Evolutionary conservation across 2,329 filamentous ascomycete species (phyloP), one percentile per base, ranked within the genome.

Genomic region (Colletotrichum sp.): DNA sequence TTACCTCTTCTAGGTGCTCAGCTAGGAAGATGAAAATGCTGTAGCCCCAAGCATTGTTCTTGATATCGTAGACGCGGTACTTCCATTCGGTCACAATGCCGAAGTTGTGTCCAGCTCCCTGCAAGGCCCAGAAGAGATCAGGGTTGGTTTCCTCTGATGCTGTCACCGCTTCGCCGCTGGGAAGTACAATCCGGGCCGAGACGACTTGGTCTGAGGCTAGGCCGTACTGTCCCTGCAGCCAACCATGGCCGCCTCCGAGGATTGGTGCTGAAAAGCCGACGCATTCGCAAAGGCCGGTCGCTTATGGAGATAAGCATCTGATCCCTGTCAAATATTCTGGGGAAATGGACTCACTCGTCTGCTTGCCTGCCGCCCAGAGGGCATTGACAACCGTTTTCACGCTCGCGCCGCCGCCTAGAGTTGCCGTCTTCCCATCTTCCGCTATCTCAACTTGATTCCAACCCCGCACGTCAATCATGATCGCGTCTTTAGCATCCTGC

Each of bases 51-150:
- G 82, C 22, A 78, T 79, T 11, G 52, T 78, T 67, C 77, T 78
- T 66, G 32, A 80, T 28, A n/a, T 68, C 75, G 36, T 72, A 82
- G 28, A 81, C 80, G 77, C 85, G 84, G 19, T 79, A 57, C 75
- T 81, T 84, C 30, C 87, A 80, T 75, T 83, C 86, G 79, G 88
- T 80, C 36, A 90, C 84, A 66, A 90, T 86, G 57, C 88, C 88
- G 77, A 90, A 86, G 77, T 90, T 90, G 19, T 85, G 87, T 3
- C 87, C 88, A 3, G 88, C 88, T n/a, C 88, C 89, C 80, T 83
- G 86, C 1, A 90, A 78, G 19, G 86, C 88, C 87, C 87, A 90
- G 77, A 88, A 83, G 0, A 90, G 79, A 76, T 89, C 87, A 6
- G 77, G 19, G 61, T 85, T 78, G 28, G 79, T 77, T 7, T 69